Percentiles rank a stretch among this genome's conserved stretches.
phyloP scores from a whole-genome alignment of 2,329 filamentous ascomycete genomes.

The Trichoderma endophyticum region DNA sequence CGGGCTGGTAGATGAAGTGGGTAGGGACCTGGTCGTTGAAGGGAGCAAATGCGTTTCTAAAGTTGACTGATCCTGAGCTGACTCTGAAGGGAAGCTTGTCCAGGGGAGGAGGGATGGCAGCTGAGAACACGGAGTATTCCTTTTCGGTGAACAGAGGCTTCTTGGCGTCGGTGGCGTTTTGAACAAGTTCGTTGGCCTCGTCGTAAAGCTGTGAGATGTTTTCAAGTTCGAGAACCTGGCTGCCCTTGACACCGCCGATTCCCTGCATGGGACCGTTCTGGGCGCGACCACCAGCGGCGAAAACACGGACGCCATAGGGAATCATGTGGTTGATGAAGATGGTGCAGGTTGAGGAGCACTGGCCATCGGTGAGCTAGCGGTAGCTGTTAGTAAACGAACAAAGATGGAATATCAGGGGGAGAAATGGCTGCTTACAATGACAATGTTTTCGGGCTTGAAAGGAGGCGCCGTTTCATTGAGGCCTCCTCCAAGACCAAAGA shows the following conservation, averaged over 20 bases:
- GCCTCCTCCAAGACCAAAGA: conserved; percentile 3
- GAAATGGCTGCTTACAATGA: conserved; percentile 36
- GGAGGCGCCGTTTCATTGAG: conserved; percentile 10
- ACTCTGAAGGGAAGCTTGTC: not conserved
- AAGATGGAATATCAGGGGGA: not conserved
- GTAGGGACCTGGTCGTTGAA: conserved; percentile 39
- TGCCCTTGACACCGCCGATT: conserved; percentile 58
- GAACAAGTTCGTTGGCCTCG: not conserved
- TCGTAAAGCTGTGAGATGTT: conserved; percentile 21
- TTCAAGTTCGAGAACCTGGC: conserved; percentile 34
- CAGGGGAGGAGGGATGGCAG: not conserved
- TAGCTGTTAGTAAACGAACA: not conserved
- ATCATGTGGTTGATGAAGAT: conserved; percentile 55
- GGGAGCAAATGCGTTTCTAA: conserved; percentile 31
- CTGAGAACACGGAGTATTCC: not conserved
- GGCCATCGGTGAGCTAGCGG: conserved; percentile 44
- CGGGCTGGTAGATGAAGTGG: conserved; percentile 56
- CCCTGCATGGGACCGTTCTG: conserved; percentile 50
- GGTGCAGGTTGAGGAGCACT: conserved; percentile 59
- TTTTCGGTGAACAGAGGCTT: conserved; percentile 5
- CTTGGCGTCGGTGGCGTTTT: not conserved
- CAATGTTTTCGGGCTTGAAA: conserved; percentile 40
- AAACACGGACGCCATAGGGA: conserved; percentile 49
- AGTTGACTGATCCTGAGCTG: not conserved
- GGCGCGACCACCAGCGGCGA: conserved; percentile 57